Percentiles rank a stretch among this genome's conserved stretches.
Evolutionary conservation across 257 asterid genomes (phyloP).

Genomic region (Cordia subcordata): DNA sequence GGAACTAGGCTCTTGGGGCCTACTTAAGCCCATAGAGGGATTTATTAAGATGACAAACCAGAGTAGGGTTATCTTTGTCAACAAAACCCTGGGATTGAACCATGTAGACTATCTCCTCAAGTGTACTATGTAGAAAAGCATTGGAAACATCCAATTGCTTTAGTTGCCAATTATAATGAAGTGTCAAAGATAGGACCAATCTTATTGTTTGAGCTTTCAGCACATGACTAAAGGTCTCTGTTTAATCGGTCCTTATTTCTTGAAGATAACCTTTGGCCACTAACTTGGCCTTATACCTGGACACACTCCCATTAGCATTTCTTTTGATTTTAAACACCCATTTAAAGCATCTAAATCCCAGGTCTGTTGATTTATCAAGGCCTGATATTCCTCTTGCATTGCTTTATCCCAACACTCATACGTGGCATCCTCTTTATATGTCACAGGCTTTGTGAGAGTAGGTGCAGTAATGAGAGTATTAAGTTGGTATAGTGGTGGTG

Average conservation of each 20-base stretch:
- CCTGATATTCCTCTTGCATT: too few relatives aligned
- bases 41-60: not conserved
- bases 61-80: not conserved
- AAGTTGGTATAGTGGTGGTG: too few relatives aligned
- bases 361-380: too few relatives aligned
- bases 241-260: too few relatives aligned
- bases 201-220: not conserved
- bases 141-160: not conserved
- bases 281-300: not conserved
- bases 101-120: not conserved
- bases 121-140: not conserved
- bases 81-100: not conserved
- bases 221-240: too few relatives aligned
- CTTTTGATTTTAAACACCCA: conserved; percentile 1
- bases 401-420: too few relatives aligned
- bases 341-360: not conserved
- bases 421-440: too few relatives aligned
- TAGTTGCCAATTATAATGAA: not conserved
- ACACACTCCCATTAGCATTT: not conserved
- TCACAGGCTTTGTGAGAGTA: too few relatives aligned
- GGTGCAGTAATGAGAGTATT: too few relatives aligned
- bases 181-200: not conserved
- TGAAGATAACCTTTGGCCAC: conserved; percentile 1
- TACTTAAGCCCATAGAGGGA: not conserved
- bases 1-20: not conserved